A percentile compares a stretch with the other conserved stretches of the same genome.
These are phyloP conservation scores for Paulownia fortunei DNA, from an alignment of 257 asterid genomes.

Conservation along the genomic window DNA sequence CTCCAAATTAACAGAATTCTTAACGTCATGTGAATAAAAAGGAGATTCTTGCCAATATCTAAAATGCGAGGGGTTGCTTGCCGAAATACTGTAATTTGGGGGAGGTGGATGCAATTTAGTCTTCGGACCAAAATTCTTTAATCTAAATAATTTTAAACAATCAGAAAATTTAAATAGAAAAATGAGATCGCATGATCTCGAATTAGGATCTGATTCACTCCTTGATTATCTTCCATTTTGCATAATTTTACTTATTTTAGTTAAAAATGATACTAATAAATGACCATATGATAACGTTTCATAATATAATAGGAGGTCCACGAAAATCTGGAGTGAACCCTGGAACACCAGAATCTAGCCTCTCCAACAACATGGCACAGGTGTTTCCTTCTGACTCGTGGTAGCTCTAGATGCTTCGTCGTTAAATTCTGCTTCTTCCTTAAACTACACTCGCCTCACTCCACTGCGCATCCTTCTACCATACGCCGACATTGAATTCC, in stretches of 20 bases:
- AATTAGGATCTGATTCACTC: too few species aligned
- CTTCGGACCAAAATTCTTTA: too few species aligned
- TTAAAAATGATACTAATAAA: background rate
- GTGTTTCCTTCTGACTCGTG: conserved; percentile 39
- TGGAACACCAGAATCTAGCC: conserved; percentile 25
- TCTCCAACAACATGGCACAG: conserved; percentile 43
- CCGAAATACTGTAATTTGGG: too few species aligned
- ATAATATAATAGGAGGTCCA: background rate
- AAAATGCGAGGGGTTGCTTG: too few species aligned
- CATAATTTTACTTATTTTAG: background rate
- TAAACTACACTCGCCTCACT: conserved; percentile 32
- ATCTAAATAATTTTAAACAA: too few species aligned
- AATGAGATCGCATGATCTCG: too few species aligned
- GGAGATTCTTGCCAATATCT: too few species aligned
- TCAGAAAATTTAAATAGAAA: too few species aligned
- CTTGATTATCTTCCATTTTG: background rate
- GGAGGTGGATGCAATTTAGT: too few species aligned
- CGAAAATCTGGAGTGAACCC: background rate
- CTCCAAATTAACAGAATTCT: too few species aligned
- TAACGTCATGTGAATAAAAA: too few species aligned
- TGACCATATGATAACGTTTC: conserved; percentile 4
- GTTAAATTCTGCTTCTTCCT: conserved; percentile 33
- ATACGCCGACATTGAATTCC: conserved; percentile 12
- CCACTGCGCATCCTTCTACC: conserved; percentile 2
- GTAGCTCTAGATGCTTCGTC: conserved; percentile 33